phyloP scores from a whole-genome alignment of 495 filamentous ascomycete species.

The Cairneyella variabilis region DNA sequence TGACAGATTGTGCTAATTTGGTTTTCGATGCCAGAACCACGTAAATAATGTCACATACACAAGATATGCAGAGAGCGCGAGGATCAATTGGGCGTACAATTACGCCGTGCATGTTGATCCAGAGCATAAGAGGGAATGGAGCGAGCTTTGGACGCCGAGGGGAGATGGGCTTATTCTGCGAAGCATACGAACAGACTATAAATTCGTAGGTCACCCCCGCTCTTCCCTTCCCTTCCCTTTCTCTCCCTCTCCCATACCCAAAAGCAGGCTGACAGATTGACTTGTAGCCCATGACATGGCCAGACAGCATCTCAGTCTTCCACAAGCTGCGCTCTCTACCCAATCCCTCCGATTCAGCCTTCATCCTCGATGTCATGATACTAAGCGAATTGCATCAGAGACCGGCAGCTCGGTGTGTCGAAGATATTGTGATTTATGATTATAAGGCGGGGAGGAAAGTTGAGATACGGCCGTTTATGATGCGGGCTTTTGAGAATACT shows the following conservation, averaged over 20 bases:
- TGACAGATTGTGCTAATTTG: background rate
- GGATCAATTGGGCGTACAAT: slow-evolving; percentile 79
- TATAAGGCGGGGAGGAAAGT: slow-evolving; percentile 59
- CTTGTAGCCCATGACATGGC: slow-evolving; percentile 77
- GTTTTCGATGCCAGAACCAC: slow-evolving; percentile 50
- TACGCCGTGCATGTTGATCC: slow-evolving; percentile 69
- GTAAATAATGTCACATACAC: slow-evolving; percentile 87
- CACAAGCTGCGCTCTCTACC: slow-evolving; percentile 66
- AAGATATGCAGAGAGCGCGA: slow-evolving; percentile 79
- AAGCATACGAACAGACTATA: slow-evolving; percentile 81
- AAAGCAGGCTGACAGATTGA: background rate
- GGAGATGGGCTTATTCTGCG: slow-evolving; percentile 74
- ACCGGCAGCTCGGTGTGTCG: slow-evolving; percentile 71
- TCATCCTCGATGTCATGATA: slow-evolving; percentile 56
- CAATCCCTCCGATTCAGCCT: slow-evolving; percentile 26
- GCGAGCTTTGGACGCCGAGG: slow-evolving; percentile 60
- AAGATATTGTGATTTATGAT: slow-evolving; percentile 85
- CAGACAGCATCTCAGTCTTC: slow-evolving; percentile 82
- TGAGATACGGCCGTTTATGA: slow-evolving; percentile 62
- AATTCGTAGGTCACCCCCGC: slow-evolving; percentile 65
- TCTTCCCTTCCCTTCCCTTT: background rate
- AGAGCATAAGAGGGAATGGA: slow-evolving; percentile 61
- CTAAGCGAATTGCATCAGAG: slow-evolving; percentile 78
- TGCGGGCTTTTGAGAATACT: slow-evolving; percentile 59
- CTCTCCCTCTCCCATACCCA: background rate